Evolutionary conservation across 192 early-diverging fungal species (phyloP).

Genomic region (Lunasporangiospora selenospora): DNA sequence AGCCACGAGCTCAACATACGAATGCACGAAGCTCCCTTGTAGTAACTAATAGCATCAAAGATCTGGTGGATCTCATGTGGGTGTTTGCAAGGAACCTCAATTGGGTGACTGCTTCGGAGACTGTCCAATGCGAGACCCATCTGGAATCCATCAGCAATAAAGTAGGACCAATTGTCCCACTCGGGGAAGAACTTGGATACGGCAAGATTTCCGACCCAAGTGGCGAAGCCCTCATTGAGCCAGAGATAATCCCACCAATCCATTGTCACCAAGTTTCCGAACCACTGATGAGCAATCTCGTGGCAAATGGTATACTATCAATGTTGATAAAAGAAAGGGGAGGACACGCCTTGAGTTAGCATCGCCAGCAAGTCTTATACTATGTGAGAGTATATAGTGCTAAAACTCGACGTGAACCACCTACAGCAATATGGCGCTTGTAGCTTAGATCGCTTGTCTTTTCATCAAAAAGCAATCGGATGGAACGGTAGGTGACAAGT

Average conservation of each 20-base stretch:
- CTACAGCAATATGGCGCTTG: conserved; percentile 81
- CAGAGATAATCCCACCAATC: conserved; percentile 96
- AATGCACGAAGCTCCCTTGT: conserved; percentile 94
- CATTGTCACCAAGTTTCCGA: conserved; percentile 97
- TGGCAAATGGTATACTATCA: conserved; percentile 83
- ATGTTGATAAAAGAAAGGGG: background rate
- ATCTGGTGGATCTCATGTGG: conserved; percentile 92
- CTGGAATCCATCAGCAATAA: conserved; percentile 80
- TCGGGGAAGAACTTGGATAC: conserved; percentile 92
- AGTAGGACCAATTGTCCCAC: conserved; percentile 93
- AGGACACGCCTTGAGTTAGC: background rate
- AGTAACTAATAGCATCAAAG: conserved; percentile 92
- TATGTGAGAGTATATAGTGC: no score
- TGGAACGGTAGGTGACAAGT: conserved; percentile 88
- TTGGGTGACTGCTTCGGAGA: conserved; percentile 89
- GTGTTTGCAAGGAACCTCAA: conserved; percentile 86
- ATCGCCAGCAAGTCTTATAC: background rate
- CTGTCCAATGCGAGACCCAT: conserved; percentile 81
- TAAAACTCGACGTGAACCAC: background rate
- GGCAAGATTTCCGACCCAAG: conserved; percentile 92
- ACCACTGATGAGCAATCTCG: conserved; percentile 88
- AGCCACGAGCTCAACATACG: conserved; percentile 88
- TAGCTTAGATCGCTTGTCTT: conserved; percentile 71
- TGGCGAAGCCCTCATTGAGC: conserved; percentile 99
- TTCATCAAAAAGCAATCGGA: conserved; percentile 86